A percentile compares a stretch with the other conserved stretches of the same genome.
Evolutionary conservation across 768 basidiomycete species (phyloP).

Genomic region (Ramaria rubella): DNA sequence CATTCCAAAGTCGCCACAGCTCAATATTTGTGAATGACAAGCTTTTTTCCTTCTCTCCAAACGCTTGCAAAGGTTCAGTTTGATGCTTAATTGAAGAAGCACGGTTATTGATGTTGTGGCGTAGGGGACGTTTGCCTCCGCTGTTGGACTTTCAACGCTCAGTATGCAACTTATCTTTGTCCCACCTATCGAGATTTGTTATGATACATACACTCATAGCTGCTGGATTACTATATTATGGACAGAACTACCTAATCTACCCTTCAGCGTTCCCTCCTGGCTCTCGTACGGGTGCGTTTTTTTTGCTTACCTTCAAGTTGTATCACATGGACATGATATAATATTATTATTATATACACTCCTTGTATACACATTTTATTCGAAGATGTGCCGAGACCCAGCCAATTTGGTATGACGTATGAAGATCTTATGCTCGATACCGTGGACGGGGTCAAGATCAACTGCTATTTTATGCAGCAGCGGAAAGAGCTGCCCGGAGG

Average conservation of each 20-base stretch:
- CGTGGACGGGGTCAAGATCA: constrained; percentile 62
- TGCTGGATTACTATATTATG: constrained; percentile 72
- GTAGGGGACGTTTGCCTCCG: constrained; percentile 33
- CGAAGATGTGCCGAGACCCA: constrained; percentile 72
- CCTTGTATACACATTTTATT: no score
- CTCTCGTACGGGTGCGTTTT: constrained; percentile 58
- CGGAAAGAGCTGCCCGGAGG: constrained; percentile 35
- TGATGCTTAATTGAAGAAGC: not conserved
- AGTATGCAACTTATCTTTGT: constrained; percentile 21
- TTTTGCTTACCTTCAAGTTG: no score
- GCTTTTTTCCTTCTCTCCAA: constrained; percentile 37
- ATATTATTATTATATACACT: no score
- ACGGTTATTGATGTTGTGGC: not conserved
- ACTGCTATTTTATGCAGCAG: constrained; percentile 73
- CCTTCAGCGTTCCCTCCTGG: constrained; percentile 78
- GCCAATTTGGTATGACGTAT: constrained; percentile 65
- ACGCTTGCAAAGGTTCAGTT: constrained; percentile 37
- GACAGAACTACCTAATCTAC: constrained; percentile 87
- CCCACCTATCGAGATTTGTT: constrained; percentile 4
- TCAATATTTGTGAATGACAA: no score
- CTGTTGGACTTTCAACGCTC: constrained; percentile 31
- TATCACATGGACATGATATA: no score
- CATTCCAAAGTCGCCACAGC: no score
- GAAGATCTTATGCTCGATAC: constrained; percentile 69
- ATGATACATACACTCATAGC: constrained; percentile 33